These are phyloP conservation scores for Jasminum sambac DNA, from an alignment of 257 asterid genomes.

Conservation along the genomic window DNA sequence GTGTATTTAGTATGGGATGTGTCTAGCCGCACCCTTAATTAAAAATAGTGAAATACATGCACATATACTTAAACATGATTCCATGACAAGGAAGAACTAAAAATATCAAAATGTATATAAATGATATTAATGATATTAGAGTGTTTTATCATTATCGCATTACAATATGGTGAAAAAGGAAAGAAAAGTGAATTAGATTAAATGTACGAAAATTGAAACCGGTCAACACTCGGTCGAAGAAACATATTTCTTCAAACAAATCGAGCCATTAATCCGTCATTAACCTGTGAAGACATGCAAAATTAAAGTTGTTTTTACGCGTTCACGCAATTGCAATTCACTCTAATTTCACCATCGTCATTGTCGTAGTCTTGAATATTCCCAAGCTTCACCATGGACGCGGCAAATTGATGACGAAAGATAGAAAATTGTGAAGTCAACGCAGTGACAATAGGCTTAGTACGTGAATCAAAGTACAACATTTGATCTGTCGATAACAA, in stretches of 20 bases:
- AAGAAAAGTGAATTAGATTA: not conserved
- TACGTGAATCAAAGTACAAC: constrained; percentile 63
- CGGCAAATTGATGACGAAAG: constrained; percentile 61
- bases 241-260: not conserved
- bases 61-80: no score
- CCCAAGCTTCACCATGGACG: constrained; percentile 79
- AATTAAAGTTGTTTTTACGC: not conserved
- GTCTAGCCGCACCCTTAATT: no score
- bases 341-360: constrained; percentile 57
- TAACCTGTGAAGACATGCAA: not conserved
- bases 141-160: not conserved
- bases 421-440: constrained; percentile 46
- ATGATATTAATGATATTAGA: not conserved
- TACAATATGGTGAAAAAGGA: not conserved
- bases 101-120: not conserved
- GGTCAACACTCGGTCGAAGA: not conserved
- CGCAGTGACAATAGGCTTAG: constrained; percentile 58
- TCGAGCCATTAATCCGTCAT: not conserved
- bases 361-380: constrained; percentile 54
- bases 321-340: constrained; percentile 53
- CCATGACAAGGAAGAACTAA: not conserved
- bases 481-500: constrained; percentile 63
- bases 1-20: no score
- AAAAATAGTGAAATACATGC: no score
- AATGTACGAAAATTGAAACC: not conserved